Conservation (phyloP, 495 filamentous ascomycete species). For the Annulohypoxylon moriforme region DNA sequence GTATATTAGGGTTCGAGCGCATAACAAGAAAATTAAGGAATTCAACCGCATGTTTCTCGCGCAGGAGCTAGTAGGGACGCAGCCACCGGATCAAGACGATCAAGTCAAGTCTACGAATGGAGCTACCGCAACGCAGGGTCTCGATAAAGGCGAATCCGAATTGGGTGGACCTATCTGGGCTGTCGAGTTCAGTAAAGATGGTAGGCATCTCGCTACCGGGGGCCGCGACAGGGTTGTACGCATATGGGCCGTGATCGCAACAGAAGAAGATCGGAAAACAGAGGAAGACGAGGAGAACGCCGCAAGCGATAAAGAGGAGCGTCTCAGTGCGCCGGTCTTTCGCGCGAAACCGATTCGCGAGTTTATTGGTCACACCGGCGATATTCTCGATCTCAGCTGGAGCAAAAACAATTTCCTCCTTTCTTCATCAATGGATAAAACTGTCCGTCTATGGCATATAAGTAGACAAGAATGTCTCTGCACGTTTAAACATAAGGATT, state of each 20-base stretch:
- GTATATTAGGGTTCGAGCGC: conserved; percentile 86
- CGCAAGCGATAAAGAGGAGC: conserved; percentile 61
- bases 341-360: conserved; percentile 77
- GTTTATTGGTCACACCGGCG: conserved; percentile 86
- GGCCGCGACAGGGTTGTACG: conserved; percentile 88
- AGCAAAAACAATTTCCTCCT: conserved; percentile 99
- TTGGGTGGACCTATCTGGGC: conserved; percentile 83
- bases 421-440: conserved; percentile 98
- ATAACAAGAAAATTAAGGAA: conserved; percentile 83
- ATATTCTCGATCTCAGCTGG: conserved; percentile 94
- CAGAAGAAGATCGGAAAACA: conserved; percentile 76
- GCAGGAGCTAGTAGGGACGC: conserved; percentile 77
- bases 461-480: conserved; percentile 88
- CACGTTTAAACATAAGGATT: conserved; percentile 96
- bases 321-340: conserved; percentile 93
- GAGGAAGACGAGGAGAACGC: conserved; percentile 78
- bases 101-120: conserved; percentile 49
- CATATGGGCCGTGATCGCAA: conserved; percentile 90
- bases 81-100: conserved; percentile 29
- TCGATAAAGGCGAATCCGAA: conserved; percentile 44
- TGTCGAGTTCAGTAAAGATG: conserved; percentile 91
- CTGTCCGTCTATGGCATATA: conserved; percentile 93
- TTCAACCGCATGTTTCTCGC: conserved; percentile 92
- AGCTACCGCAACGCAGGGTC: conserved; percentile 49
- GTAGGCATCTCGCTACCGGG: conserved; percentile 87